Evolutionary conservation across 2,329 filamentous ascomycete genomes (phyloP), one percentile per base, ranked within the genome.

Genomic region (Monilinia fructicola): DNA sequence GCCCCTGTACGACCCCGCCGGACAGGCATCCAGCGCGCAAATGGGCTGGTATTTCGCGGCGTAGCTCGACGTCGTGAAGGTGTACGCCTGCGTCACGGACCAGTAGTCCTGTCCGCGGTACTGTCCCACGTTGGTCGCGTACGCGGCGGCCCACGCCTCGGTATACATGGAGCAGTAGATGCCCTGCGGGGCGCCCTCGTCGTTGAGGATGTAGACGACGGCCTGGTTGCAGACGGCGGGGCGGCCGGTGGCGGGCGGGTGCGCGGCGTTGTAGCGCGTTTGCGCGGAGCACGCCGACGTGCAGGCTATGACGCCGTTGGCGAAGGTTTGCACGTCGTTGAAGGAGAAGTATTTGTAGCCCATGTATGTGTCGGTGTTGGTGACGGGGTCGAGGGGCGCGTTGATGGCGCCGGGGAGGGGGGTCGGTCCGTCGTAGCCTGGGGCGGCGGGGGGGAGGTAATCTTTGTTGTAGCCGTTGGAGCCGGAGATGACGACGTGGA

Each of bases 401-500:
- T 76, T 74, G 71, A 78, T 77, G 5, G 72, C 72, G 44, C 75
- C 77, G 23, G 70, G 70, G 26, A 78, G 72, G 59, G 71, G 69
- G 4, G 68, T 65, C 1, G 77, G 77, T 40, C 74, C 75, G 69
- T 62, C 14, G 21, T 23, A 65, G 5, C 48, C 48, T 3, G n/a
- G 16, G 5, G 48, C 56, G 9, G 26, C 6, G 1, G 74, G 54
- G 1, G 64, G 16, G 21, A 72, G 69, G 2, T 71, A 65, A 4
- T 66, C 70, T 66, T 73, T 76, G 71, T 76, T 76, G 69, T 79
- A 79, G 4, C 78, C 80, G 67, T 82, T 81, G 46, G 77, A 79
- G 14, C 78, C 80, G 31, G 79, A 75, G 54, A 81, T 79, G 38
- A 79, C 76, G 40, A 81, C 77, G 2, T 77, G 69, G 77, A 82